Conservation (phyloP, 225 moss, liverwort and hornwort genomes). For the Sphagnum tenellum region DNA sequence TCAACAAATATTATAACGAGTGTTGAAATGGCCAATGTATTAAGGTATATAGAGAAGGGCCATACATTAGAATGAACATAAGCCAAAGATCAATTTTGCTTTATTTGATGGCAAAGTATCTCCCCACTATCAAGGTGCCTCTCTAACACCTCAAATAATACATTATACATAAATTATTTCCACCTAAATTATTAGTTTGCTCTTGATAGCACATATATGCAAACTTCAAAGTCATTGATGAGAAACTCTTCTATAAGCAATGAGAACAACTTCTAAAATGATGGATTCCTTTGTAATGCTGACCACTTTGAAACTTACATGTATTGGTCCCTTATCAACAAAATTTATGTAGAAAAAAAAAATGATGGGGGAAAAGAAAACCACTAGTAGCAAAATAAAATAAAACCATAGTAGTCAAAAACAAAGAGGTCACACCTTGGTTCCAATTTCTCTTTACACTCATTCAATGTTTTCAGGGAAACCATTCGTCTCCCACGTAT, state of each 20-base stretch:
- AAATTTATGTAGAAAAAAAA: background rate
- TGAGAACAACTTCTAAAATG: slow-evolving; percentile 74
- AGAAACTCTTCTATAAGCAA: slow-evolving; percentile 75
- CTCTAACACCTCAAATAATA: too few species aligned
- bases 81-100: too few species aligned
- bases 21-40: too few species aligned
- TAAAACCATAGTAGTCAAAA: background rate
- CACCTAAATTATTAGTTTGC: slow-evolving; percentile 83
- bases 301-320: slow-evolving; percentile 61
- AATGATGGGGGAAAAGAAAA: background rate
- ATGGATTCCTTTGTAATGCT: slow-evolving; percentile 40
- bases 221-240: slow-evolving; percentile 52
- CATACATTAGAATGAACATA: too few species aligned
- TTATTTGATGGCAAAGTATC: too few species aligned
- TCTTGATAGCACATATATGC: slow-evolving; percentile 89
- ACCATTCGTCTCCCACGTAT: slow-evolving; percentile 43
- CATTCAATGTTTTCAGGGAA: slow-evolving; percentile 60
- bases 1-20: too few species aligned
- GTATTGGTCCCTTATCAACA: background rate
- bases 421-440: slow-evolving; percentile 30
- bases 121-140: too few species aligned
- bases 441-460: slow-evolving; percentile 52
- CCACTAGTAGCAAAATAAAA: background rate
- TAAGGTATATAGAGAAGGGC: too few species aligned
- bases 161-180: too few species aligned